phyloP scores from a whole-genome alignment of 202 grass and related monocot genomes.

The Elaeis oleifera region DNA sequence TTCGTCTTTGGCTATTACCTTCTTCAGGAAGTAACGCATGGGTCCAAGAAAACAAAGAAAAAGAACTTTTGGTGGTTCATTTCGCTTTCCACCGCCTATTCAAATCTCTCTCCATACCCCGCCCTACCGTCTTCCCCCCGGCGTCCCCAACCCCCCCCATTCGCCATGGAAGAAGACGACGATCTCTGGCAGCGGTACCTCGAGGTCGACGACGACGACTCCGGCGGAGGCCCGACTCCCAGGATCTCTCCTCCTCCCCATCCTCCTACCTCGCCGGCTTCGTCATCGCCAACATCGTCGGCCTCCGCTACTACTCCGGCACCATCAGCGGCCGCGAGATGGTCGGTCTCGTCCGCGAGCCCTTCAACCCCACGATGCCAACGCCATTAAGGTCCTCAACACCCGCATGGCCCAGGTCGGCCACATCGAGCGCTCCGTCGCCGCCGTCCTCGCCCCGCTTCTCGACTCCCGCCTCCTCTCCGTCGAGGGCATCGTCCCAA shows the following conservation, averaged over 20 bases:
- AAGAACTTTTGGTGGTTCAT: no score
- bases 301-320: conserved; percentile 44
- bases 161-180: no score
- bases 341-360: conserved; percentile 58
- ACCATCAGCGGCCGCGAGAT: conserved; percentile 39
- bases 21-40: no score
- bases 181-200: no score
- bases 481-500: conserved; percentile 52
- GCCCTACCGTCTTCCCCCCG: no score
- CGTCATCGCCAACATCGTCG: conserved; percentile 52
- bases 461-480: conserved; percentile 49
- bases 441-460: conserved; percentile 49
- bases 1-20: no score
- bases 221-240: background rate
- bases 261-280: conserved; percentile 55
- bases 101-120: no score
- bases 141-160: no score
- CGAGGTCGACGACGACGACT: conserved; percentile 10
- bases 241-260: background rate
- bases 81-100: no score
- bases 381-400: conserved; percentile 66
- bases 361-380: conserved; percentile 53
- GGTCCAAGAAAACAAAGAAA: no score
- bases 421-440: conserved; percentile 32
- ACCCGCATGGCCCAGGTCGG: conserved; percentile 33